These are phyloP conservation scores for Naganishia friedmannii DNA, from an alignment of 768 basidiomycete genomes.

Conservation along the genomic window DNA sequence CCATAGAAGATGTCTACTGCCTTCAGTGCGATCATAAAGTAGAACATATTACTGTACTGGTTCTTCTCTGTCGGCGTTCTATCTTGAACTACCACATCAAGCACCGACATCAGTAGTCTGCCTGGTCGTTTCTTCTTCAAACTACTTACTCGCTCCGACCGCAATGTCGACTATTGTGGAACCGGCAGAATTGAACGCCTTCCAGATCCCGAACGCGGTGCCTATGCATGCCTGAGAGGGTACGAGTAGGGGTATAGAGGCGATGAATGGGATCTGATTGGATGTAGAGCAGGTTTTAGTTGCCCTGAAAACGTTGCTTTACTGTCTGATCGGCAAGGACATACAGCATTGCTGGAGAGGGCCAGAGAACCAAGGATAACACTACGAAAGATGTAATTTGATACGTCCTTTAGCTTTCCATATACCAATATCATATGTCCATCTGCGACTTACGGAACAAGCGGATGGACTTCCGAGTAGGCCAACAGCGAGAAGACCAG, in stretches of 20 bases:
- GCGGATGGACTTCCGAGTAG: slow-evolving; percentile 45
- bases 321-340: neutral
- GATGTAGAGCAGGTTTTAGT: neutral
- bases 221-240: slow-evolving; percentile 43
- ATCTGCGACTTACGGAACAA: slow-evolving; percentile 35
- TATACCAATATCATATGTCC: neutral
- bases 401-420: neutral
- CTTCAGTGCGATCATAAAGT: slow-evolving; percentile 48
- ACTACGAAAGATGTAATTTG: neutral
- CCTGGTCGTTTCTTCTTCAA: no score
- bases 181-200: slow-evolving; percentile 42
- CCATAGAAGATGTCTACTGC: slow-evolving; percentile 22
- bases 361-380: slow-evolving; percentile 45
- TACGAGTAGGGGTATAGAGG: slow-evolving; percentile 44
- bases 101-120: neutral
- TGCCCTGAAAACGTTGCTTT: neutral
- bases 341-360: slow-evolving; percentile 39
- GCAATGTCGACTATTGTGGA: slow-evolving; percentile 44
- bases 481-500: slow-evolving; percentile 46
- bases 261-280: slow-evolving; percentile 41
- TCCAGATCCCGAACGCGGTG: slow-evolving; percentile 48
- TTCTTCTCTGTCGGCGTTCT: slow-evolving; percentile 19
- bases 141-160: slow-evolving; percentile 43
- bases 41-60: slow-evolving; percentile 47
- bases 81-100: slow-evolving; percentile 15